These are phyloP conservation scores for Forsythia suspensa DNA, from an alignment of 257 asterid genomes.

Conservation along the genomic window DNA sequence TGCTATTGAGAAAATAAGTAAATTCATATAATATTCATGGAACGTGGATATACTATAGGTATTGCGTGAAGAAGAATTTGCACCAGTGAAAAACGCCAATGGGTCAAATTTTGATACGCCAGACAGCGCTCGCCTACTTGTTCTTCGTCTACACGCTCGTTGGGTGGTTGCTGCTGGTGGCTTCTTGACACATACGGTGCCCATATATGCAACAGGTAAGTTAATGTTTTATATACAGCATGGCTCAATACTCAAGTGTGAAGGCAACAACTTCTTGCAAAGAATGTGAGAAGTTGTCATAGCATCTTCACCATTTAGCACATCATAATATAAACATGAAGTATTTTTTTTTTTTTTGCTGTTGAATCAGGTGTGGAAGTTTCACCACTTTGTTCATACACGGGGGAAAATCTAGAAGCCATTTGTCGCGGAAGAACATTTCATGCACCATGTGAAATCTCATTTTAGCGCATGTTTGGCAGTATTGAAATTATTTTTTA, in stretches of 20 bases:
- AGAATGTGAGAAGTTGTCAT: background rate
- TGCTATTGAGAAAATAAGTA: background rate
- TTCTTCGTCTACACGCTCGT: conserved; percentile 90
- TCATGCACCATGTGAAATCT: conserved; percentile 93
- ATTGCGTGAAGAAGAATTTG: conserved; percentile 92
- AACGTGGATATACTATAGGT: conserved; percentile 36
- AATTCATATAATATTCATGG: background rate
- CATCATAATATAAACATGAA: background rate
- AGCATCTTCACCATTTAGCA: background rate
- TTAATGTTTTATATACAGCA: too few relatives aligned
- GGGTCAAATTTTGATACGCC: conserved; percentile 95
- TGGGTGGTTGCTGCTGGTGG: conserved; percentile 99
- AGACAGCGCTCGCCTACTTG: conserved; percentile 84
- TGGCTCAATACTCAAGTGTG: too few relatives aligned
- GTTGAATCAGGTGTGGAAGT: conserved; percentile 78
- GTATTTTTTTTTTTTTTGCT: background rate
- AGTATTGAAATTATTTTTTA: too few relatives aligned
- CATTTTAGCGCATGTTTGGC: conserved; percentile 54
- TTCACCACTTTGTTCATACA: conserved; percentile 87
- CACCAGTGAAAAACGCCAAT: conserved; percentile 90
- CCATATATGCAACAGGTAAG: conserved; percentile 84
- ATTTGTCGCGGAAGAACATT: conserved; percentile 92
- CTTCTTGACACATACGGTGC: conserved; percentile 94
- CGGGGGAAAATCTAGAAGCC: conserved; percentile 93
- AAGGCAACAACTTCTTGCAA: too few relatives aligned